These are phyloP conservation scores for Alternaria gansuensis DNA, from an alignment of 2,329 filamentous ascomycete genomes.

Conservation along the genomic window DNA sequence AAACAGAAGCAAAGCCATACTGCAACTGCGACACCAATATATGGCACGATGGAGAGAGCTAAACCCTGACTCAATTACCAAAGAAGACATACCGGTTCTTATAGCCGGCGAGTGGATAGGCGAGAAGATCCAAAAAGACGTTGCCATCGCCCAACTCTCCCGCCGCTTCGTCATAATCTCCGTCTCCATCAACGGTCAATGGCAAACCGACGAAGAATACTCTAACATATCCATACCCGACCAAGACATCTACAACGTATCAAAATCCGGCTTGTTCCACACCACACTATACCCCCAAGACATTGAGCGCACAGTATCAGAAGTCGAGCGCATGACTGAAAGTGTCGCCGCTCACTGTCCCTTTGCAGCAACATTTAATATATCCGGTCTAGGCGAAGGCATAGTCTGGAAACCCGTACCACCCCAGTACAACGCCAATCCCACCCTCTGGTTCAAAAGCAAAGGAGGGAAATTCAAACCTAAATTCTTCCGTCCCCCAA, in stretches of 20 bases:
- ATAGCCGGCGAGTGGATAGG: constrained; percentile 49
- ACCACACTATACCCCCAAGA: background rate
- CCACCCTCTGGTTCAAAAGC: constrained; percentile 4
- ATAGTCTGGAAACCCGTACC: background rate
- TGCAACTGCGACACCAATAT: constrained; percentile 32
- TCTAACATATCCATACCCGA: background rate
- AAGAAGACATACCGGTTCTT: constrained; percentile 24
- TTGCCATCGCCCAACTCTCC: constrained; percentile 34
- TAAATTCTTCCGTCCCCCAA: constrained; percentile 31
- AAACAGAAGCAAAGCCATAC: constrained; percentile 20
- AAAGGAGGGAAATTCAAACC: constrained; percentile 40
- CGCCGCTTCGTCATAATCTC: constrained; percentile 44
- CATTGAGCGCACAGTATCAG: background rate
- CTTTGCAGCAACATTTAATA: background rate
- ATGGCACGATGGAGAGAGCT: constrained; percentile 31
- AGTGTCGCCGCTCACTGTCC: constrained; percentile 2
- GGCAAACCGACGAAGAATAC: constrained; percentile 30
- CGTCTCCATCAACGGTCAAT: constrained; percentile 36
- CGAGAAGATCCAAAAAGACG: constrained; percentile 35
- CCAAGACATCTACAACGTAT: background rate
- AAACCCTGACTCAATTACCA: constrained; percentile 21
- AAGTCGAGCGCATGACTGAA: background rate
- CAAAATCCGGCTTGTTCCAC: background rate
- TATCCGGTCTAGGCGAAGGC: constrained; percentile 1
- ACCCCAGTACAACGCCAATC: background rate